Conservation (phyloP, 139 green algal genomes). For the Ulvella scutata region DNA sequence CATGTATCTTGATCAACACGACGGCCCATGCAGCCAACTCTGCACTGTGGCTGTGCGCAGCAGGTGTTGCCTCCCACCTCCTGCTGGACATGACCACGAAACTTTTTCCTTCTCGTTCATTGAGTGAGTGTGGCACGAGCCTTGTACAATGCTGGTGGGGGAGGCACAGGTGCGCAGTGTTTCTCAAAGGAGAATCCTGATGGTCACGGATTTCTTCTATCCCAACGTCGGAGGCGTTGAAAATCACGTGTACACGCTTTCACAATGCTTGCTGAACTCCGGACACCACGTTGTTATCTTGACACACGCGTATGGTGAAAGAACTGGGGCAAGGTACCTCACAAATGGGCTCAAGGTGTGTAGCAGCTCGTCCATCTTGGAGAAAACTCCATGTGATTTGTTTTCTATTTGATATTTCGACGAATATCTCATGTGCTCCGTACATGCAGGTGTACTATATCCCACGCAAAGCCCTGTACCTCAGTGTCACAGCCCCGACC, state of each 20-base stretch:
- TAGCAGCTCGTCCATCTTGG: background rate
- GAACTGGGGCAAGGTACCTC: constrained; percentile 62
- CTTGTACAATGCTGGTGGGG: no score
- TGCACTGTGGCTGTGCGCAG: no score
- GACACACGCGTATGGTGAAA: constrained; percentile 60
- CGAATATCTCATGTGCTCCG: no score
- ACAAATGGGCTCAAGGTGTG: constrained; percentile 84
- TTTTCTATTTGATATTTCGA: background rate
- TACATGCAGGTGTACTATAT: constrained; percentile 91
- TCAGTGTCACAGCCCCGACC: constrained; percentile 47
- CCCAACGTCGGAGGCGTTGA: constrained; percentile 90
- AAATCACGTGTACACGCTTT: constrained; percentile 89
- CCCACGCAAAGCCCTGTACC: constrained; percentile 50
- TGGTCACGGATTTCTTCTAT: constrained; percentile 97
- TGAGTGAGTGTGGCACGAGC: no score
- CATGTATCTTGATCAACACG: no score
- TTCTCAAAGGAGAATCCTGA: constrained; percentile 39
- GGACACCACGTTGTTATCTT: constrained; percentile 75
- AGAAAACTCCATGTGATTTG: background rate
- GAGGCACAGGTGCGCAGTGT: no score
- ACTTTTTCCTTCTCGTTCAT: no score
- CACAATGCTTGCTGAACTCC: constrained; percentile 62
- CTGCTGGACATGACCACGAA: no score
- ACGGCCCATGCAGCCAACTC: no score
- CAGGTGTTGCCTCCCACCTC: no score